Conservation (phyloP, 768 basidiomycete genomes). For the Suillus luteus region DNA sequence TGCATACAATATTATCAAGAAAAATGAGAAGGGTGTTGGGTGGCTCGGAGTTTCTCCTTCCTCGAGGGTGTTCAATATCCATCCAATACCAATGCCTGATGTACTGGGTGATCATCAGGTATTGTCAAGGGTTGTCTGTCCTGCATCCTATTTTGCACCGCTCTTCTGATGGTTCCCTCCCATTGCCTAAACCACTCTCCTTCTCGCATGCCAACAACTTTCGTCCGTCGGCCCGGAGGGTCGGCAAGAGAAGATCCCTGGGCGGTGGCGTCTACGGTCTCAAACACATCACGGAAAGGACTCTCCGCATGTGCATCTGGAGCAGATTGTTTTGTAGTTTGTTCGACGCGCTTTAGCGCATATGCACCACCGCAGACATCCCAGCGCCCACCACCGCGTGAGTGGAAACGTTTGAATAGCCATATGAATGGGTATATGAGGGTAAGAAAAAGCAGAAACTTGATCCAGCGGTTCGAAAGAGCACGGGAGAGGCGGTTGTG, state of each 20-base stretch:
- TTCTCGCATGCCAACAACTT: conserved; percentile 62
- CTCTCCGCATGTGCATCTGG: conserved; percentile 13
- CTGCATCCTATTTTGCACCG: conserved; percentile 50
- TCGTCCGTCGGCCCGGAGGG: conserved; percentile 35
- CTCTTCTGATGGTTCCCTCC: conserved; percentile 67
- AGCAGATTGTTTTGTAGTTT: conserved; percentile 18
- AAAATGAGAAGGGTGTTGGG: not conserved
- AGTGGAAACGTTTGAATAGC: conserved; percentile 72
- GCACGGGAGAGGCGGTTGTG: conserved; percentile 64
- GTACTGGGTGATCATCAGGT: conserved; percentile 22
- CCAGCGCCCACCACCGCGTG: conserved; percentile 73
- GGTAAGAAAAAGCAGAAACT: conserved; percentile 64
- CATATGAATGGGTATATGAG: conserved; percentile 81
- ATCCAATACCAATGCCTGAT: conserved; percentile 23
- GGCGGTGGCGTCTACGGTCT: not conserved
- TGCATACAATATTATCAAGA: not conserved
- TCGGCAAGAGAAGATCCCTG: conserved; percentile 25
- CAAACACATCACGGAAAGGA: conserved; percentile 12
- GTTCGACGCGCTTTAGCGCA: conserved; percentile 53
- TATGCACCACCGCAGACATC: conserved; percentile 76
- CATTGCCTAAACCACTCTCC: conserved; percentile 80
- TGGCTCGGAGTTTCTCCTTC: no score
- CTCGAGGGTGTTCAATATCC: conserved; percentile 26
- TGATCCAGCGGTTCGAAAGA: conserved; percentile 72
- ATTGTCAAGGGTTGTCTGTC: conserved; percentile 36